Evolutionary conservation across 2,329 filamentous ascomycete genomes (phyloP), one percentile per base, ranked within the genome.

Genomic region (Hawksworthiomyces lignivorus): DNA sequence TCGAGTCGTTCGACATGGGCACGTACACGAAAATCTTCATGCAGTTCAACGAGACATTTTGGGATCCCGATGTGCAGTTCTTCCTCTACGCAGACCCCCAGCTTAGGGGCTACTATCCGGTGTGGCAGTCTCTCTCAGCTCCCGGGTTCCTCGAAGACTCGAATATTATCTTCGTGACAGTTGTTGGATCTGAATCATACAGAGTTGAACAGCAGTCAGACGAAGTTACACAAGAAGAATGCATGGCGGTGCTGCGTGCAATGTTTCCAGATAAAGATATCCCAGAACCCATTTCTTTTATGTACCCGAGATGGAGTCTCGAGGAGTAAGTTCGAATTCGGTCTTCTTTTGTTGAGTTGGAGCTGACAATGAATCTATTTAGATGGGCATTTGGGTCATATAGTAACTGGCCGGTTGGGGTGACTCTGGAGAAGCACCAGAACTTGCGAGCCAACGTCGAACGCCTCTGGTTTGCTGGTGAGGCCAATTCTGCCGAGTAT

Each of bases 41-140:
- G 32, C 39, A 41, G 27, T 41, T 41, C 33, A 41, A 41, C 39
- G 39, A 41, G 20, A 36, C 39, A 6, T 41, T 41, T 15, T 41
- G 39, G 39, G 30, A 33, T 18, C 26, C 27, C 17, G 32, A 31
- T 20, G 5, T 26, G 17, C 39, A 41, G 39, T 41, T n/a, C 11
- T 30, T 41, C 5, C 7, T 41, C 24, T 41, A 41, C 10, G 39
- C 39, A 18, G 39, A 41, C 15, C 39, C 39, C 4, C 19, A 36
- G 10, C 24, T 35, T 4, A 26, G 39, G 5, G 39, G 39, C 18
- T 36, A 36, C 33, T 41, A 36, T 20, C 39, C 39, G 3, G 30
- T 41, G 17, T 41, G 31, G 30, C 39, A 41, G 39, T 24, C 32
- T 6, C 39, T 41, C 3, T 22, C 30, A n/a, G 26, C 19, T 3